A percentile compares a stretch with the other conserved stretches of the same genome.
phyloP scores from a whole-genome alignment of 2,329 filamentous ascomycete genomes.

The Xylariaceae sp. region DNA sequence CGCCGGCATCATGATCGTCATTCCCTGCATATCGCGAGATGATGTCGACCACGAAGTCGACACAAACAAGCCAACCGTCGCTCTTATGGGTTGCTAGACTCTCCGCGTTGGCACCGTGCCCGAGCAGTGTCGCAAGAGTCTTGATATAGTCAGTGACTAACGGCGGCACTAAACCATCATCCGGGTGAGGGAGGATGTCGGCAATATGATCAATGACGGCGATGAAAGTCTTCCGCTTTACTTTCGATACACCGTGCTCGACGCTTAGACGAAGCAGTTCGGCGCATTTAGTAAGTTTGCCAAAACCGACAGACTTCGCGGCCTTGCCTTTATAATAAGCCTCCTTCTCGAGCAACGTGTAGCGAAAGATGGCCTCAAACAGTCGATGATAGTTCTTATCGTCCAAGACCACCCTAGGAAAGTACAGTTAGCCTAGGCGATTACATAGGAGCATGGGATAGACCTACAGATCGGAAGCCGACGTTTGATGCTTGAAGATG shows the following conservation, averaged over 20 bases:
- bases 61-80: conserved; percentile 62
- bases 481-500: conserved; percentile 29
- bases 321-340: conserved; percentile 51
- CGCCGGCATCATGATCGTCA: conserved; percentile 33
- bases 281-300: conserved; percentile 63
- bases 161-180: conserved; percentile 61
- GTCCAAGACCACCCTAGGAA: conserved; percentile 41
- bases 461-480: conserved; percentile 27
- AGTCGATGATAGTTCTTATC: conserved; percentile 79
- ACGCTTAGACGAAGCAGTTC: conserved; percentile 67
- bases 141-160: conserved; percentile 75
- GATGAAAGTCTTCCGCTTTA: conserved; percentile 73
- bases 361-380: conserved; percentile 73
- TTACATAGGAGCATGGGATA: neutral
- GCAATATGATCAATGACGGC: conserved; percentile 77
- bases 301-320: conserved; percentile 30
- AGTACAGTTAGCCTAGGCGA: neutral
- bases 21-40: conserved; percentile 50
- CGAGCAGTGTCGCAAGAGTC: conserved; percentile 63
- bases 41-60: conserved; percentile 65
- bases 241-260: conserved; percentile 59
- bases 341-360: conserved; percentile 61
- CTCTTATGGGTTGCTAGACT: conserved; percentile 56
- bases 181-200: conserved; percentile 60
- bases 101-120: conserved; percentile 72